phyloP scores from a whole-genome alignment of 345 rosid species.

The Ricinus communis region DNA sequence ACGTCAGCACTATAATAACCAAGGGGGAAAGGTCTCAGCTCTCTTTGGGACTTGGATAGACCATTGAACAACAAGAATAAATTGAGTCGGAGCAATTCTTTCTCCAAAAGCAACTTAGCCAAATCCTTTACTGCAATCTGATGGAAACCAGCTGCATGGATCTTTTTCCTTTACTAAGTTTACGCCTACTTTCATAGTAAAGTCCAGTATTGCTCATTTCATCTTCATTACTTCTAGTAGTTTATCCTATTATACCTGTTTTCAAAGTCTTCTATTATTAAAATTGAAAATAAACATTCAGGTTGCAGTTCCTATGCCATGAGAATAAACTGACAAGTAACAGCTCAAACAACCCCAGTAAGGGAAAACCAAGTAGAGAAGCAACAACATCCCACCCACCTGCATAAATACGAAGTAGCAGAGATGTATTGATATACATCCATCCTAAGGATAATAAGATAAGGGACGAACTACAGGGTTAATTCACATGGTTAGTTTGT shows the following conservation, averaged over 20 bases:
- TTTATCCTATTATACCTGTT: neutral
- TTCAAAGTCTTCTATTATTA: neutral
- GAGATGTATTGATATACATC: neutral
- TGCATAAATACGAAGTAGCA: neutral
- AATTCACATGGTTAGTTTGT: neutral
- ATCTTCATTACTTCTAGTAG: neutral
- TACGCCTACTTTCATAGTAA: neutral
- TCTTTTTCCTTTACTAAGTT: neutral
- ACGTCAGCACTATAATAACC: too few relatives aligned
- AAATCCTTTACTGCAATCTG: neutral
- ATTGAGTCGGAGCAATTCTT: neutral
- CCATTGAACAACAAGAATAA: neutral
- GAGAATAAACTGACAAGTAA: neutral
- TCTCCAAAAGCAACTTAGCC: neutral
- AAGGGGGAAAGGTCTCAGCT: neutral
- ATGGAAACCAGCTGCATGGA: neutral
- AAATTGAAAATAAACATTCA: neutral
- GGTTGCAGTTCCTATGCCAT: neutral
- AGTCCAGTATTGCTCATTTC: neutral
- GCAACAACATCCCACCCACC: neutral
- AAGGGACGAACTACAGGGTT: neutral
- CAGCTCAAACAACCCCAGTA: neutral
- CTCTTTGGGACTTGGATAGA: neutral
- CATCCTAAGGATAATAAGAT: neutral
- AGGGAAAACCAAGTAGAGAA: neutral